phyloP scores from a whole-genome alignment of 2,329 filamentous ascomycete species.

The Tolypocladium ovalisporum region DNA sequence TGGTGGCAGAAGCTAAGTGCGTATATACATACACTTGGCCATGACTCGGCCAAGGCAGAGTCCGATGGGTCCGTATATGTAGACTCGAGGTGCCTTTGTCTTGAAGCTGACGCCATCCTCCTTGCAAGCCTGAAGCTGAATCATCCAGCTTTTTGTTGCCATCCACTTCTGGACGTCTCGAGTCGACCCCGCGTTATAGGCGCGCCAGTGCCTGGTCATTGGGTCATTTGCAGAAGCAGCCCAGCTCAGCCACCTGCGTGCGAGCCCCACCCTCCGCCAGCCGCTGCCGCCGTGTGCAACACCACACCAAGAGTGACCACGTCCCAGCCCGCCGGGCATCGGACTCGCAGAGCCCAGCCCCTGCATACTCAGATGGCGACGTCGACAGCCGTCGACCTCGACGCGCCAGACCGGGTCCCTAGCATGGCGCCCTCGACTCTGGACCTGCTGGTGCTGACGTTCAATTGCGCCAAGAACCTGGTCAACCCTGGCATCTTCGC shows the following conservation, averaged over 20 bases:
- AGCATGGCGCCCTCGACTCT: slow-evolving; percentile 37
- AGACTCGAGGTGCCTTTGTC: not conserved
- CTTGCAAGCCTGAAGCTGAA: not conserved
- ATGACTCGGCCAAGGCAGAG: not conserved
- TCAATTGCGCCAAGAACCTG: slow-evolving; percentile 71
- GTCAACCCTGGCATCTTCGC: slow-evolving; percentile 64
- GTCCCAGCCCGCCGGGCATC: not conserved
- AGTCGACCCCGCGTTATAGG: not conserved
- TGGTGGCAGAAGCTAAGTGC: not conserved
- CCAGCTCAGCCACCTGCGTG: not conserved
- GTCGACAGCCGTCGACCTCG: slow-evolving; percentile 1
- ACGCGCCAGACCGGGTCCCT: not conserved
- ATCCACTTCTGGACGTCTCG: not conserved
- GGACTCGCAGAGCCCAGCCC: not conserved
- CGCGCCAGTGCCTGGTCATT: not conserved
- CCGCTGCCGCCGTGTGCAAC: not conserved
- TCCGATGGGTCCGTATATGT: not conserved
- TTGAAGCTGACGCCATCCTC: not conserved
- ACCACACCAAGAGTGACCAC: not conserved
- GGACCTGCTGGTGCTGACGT: slow-evolving; percentile 70
- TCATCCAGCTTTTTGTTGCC: not conserved
- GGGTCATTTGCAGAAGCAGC: not conserved
- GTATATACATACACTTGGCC: not conserved
- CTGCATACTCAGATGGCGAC: slow-evolving; percentile 1
- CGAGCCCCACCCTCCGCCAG: not conserved